Evolutionary conservation across 1,139 yeast species (phyloP).

Genomic region (Debaryomyces nepalensis): DNA sequence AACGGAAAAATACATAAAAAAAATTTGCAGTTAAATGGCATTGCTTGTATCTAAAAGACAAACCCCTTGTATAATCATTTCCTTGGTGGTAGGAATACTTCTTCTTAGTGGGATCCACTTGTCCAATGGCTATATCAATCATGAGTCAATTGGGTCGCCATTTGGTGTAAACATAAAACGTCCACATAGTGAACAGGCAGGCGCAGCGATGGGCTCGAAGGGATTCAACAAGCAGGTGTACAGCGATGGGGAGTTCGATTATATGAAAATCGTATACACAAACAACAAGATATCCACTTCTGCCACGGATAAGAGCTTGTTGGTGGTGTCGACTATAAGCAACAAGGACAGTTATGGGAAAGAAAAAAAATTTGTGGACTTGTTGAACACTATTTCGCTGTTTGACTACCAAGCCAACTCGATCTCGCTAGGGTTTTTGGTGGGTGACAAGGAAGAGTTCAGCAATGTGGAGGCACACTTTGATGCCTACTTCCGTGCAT

Average conservation of each 20-base stretch:
- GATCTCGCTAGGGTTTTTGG: conserved; percentile 35
- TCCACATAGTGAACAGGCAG: background rate
- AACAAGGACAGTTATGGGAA: conserved; percentile 34
- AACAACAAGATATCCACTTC: conserved; percentile 13
- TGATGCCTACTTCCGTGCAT: conserved; percentile 18
- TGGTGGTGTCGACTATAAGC: conserved; percentile 31
- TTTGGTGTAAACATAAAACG: background rate
- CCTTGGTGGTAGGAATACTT: background rate
- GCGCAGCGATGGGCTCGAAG: background rate
- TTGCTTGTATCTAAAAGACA: background rate
- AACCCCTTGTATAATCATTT: background rate
- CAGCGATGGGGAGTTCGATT: conserved; percentile 18
- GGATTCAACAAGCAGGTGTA: conserved; percentile 8
- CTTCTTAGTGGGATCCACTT: background rate
- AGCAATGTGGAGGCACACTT: conserved; percentile 23
- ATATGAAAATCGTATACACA: conserved; percentile 17
- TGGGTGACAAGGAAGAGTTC: conserved; percentile 33
- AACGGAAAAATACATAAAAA: no score
- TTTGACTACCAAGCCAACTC: conserved; percentile 22
- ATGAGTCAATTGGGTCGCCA: background rate
- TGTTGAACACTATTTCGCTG: conserved; percentile 28
- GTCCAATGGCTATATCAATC: background rate
- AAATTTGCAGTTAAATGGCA: conserved; percentile 1
- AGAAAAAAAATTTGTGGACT: conserved; percentile 27
- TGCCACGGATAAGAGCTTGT: conserved; percentile 22